These are phyloP conservation scores for Coffea canephora DNA, from an alignment of 257 asterid genomes.

Conservation along the genomic window DNA sequence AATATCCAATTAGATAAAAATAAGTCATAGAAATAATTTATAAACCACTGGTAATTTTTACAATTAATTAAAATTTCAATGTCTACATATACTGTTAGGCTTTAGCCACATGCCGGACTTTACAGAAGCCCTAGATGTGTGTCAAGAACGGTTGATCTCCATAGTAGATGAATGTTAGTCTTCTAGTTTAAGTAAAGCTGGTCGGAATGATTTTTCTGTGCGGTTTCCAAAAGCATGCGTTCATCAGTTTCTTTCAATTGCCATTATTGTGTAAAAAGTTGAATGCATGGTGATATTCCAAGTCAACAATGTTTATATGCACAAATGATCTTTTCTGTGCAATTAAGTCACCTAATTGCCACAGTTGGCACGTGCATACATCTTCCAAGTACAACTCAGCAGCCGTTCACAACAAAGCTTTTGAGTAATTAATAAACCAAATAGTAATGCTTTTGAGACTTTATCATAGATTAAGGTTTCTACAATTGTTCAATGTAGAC, in stretches of 20 bases:
- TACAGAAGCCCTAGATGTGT: no score
- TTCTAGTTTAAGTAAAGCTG: slow-evolving; percentile 10
- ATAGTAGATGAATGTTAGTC: background rate
- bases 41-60: no score
- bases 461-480: no score
- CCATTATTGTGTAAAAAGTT: background rate
- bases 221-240: background rate
- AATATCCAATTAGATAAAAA: no score
- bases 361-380: background rate
- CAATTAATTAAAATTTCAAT: no score
- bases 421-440: slow-evolving; percentile 7
- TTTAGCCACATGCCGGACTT: no score
- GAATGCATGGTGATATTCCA: background rate
- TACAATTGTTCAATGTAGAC: no score
- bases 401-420: background rate
- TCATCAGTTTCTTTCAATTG: background rate
- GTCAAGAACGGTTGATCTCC: no score
- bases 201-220: slow-evolving; percentile 6
- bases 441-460: background rate
- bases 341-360: background rate
- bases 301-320: background rate
- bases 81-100: no score
- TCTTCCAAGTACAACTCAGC: background rate
- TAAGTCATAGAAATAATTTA: no score
- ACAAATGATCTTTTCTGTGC: background rate